A percentile compares a stretch with the other conserved stretches of the same genome.
Conservation (phyloP, 2,329 filamentous ascomycete species). For the Aspergillus pseudoglaucus region DNA sequence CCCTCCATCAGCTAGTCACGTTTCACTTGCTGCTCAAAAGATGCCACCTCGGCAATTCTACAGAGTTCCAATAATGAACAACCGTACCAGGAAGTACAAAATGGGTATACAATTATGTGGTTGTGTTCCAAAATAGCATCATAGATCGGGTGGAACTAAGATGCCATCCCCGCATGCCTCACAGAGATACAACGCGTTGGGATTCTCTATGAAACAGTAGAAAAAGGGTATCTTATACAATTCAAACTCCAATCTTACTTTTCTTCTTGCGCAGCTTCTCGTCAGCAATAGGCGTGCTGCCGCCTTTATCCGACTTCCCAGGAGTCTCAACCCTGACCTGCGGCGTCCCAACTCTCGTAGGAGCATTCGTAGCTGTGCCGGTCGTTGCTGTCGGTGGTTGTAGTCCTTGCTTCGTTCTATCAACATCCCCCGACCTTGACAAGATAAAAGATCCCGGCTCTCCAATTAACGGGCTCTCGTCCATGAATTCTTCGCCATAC, state of each 20-base stretch:
- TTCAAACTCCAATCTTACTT: slow-evolving; percentile 23
- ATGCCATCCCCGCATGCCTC: neutral
- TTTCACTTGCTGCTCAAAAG: neutral
- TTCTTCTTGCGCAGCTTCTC: slow-evolving; percentile 33
- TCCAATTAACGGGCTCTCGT: slow-evolving; percentile 57
- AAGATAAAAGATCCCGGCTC: slow-evolving; percentile 59
- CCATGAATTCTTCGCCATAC: slow-evolving; percentile 57
- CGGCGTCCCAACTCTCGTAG: slow-evolving; percentile 22
- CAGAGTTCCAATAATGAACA: neutral
- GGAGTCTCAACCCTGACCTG: slow-evolving; percentile 28
- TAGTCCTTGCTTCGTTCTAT: slow-evolving; percentile 10
- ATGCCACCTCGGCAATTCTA: neutral
- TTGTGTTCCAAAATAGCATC: neutral
- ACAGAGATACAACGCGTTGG: too few species aligned
- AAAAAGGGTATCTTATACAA: slow-evolving; percentile 18
- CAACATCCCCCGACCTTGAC: slow-evolving; percentile 33
- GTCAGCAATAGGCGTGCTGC: slow-evolving; percentile 26
- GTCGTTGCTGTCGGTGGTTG: slow-evolving; percentile 6
- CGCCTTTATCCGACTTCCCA: slow-evolving; percentile 26
- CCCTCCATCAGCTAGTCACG: too few species aligned
- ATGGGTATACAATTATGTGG: neutral
- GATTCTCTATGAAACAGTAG: too few species aligned
- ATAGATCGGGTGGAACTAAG: neutral
- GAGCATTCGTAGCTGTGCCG: slow-evolving; percentile 2
- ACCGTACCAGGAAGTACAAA: neutral